Conservation (phyloP, 306 rosid genomes). For the Lagenaria siceraria region DNA sequence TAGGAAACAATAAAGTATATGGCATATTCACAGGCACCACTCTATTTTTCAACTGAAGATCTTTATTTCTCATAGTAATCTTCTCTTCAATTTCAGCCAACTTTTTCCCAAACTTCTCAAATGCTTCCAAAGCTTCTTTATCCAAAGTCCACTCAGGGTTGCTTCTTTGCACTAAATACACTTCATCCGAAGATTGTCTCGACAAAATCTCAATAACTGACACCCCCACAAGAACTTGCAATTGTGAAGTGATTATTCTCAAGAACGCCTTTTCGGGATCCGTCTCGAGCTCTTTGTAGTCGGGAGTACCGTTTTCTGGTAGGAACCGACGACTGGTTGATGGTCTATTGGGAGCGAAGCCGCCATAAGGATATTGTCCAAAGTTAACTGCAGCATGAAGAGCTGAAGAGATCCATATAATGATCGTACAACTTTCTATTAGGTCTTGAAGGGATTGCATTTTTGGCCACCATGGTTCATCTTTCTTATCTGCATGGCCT, state of each 20-base stretch:
- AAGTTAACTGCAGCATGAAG: constrained; percentile 49
- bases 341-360: constrained; percentile 48
- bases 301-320: constrained; percentile 34
- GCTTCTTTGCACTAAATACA: constrained; percentile 54
- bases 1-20: constrained; percentile 44
- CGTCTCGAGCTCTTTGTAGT: constrained; percentile 37
- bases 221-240: constrained; percentile 38
- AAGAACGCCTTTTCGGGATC: constrained; percentile 46
- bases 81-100: constrained; percentile 29
- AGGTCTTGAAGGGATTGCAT: constrained; percentile 31
- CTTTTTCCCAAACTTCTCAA: constrained; percentile 31
- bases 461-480: constrained; percentile 53
- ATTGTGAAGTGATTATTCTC: constrained; percentile 38
- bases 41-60: constrained; percentile 31
- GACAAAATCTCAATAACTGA: constrained; percentile 58
- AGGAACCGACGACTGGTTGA: constrained; percentile 12
- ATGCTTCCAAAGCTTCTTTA: constrained; percentile 25
- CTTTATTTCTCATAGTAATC: constrained; percentile 27
- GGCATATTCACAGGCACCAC: constrained; percentile 49
- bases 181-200: constrained; percentile 64
- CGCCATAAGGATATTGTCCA: constrained; percentile 53
- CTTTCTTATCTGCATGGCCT: constrained; percentile 50
- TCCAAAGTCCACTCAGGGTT: constrained; percentile 59
- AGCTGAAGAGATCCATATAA: constrained; percentile 50
- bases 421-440: constrained; percentile 28